These are phyloP conservation scores for Penicillium sp. DNA, from an alignment of 2,329 filamentous ascomycete species.

Conservation along the genomic window DNA sequence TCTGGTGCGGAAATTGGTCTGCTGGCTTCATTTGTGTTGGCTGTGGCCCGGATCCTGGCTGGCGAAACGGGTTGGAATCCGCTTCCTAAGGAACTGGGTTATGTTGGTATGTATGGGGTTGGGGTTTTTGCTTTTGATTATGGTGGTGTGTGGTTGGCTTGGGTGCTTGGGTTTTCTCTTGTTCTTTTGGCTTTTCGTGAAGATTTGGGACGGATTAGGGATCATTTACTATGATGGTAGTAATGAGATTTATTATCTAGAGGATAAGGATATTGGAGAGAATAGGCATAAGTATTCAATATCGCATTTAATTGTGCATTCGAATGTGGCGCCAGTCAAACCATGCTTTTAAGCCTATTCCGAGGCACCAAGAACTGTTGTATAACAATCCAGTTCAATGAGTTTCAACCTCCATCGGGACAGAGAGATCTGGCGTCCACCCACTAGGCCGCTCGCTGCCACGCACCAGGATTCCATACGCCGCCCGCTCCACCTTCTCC, in stretches of 20 bases:
- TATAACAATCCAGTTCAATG: slow-evolving; percentile 25
- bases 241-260: not conserved
- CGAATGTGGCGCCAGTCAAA: too few relatives aligned
- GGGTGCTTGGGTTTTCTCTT: not conserved
- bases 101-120: not conserved
- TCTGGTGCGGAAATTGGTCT: not conserved
- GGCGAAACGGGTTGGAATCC: not conserved
- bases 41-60: not conserved
- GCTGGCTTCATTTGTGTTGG: not conserved
- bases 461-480: slow-evolving; percentile 81
- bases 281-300: too few relatives aligned
- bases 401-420: slow-evolving; percentile 38
- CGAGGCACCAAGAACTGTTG: not conserved
- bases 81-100: not conserved
- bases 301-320: too few relatives aligned
- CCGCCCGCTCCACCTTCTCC: slow-evolving; percentile 84
- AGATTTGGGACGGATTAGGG: not conserved
- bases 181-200: not conserved
- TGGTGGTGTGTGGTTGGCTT: not conserved
- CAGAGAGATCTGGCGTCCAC: slow-evolving; percentile 75
- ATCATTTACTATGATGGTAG: not conserved
- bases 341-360: not conserved
- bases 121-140: not conserved
- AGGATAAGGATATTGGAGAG: too few relatives aligned
- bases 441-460: slow-evolving; percentile 85